These are phyloP conservation scores for Penicillium daleae DNA, from an alignment of 495 filamentous ascomycete species.

Conservation along the genomic window DNA sequence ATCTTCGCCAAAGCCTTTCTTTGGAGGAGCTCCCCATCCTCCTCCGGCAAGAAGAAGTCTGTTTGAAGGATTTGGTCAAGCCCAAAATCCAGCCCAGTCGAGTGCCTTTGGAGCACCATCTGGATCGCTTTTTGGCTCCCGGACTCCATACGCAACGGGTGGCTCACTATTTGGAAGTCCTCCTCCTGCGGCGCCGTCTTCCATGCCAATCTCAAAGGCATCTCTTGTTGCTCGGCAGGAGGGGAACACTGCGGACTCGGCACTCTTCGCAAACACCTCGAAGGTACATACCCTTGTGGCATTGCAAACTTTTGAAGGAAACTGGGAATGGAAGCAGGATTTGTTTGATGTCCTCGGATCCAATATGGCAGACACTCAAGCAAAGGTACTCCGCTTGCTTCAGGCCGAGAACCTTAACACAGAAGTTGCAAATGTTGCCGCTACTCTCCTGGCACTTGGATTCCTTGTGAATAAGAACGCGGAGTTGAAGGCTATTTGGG, in stretches of 20 bases:
- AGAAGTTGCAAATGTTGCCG: conserved; percentile 22
- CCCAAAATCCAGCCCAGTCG: not conserved
- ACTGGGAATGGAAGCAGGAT: conserved; percentile 14
- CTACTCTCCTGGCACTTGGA: conserved; percentile 54
- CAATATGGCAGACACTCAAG: conserved; percentile 1
- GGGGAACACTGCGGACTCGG: not conserved
- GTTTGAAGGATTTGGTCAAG: not conserved
- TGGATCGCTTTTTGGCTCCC: not conserved
- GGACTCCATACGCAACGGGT: not conserved
- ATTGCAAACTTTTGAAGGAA: conserved; percentile 18
- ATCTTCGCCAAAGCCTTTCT: not conserved
- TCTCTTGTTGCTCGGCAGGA: not conserved
- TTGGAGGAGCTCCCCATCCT: not conserved
- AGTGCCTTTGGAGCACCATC: not conserved
- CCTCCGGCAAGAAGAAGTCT: not conserved
- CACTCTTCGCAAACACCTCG: not conserved
- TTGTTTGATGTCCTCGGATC: conserved; percentile 8
- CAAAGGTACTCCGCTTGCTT: conserved; percentile 1
- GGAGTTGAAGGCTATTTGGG: conserved; percentile 54
- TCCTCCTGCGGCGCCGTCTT: not conserved
- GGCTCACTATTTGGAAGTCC: not conserved
- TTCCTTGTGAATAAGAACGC: conserved; percentile 49
- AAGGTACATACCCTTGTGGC: conserved; percentile 12
- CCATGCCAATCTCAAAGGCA: not conserved
- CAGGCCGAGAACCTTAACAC: conserved; percentile 9